phyloP scores from a whole-genome alignment of 2,329 filamentous ascomycete species.

The Diaporthe australafricana region DNA sequence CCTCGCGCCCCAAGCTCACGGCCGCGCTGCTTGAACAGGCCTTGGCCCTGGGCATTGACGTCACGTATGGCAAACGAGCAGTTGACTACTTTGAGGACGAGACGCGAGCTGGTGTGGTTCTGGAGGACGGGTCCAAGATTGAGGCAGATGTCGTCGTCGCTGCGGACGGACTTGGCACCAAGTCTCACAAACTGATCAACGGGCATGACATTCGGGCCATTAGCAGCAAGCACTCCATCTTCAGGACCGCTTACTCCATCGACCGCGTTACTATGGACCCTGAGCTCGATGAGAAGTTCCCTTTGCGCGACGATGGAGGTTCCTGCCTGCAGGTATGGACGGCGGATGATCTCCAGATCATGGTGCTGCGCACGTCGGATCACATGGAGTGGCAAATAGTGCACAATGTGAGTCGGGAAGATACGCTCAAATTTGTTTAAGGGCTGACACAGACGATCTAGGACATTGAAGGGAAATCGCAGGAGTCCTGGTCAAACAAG shows the following conservation, averaged over 20 bases:
- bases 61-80: constrained; percentile 39
- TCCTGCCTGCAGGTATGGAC: constrained; percentile 64
- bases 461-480: constrained; percentile 56
- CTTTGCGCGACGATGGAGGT: constrained; percentile 60
- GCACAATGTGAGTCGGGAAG: constrained; percentile 10
- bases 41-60: constrained; percentile 37
- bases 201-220: constrained; percentile 40
- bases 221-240: constrained; percentile 43
- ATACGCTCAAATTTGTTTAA: constrained; percentile 45
- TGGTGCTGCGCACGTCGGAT: constrained; percentile 53
- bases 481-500: constrained; percentile 59
- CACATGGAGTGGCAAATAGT: constrained; percentile 25
- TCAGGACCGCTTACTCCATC: constrained; percentile 38
- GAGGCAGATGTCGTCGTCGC: constrained; percentile 47
- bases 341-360: constrained; percentile 56
- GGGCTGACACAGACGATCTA: constrained; percentile 67
- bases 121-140: constrained; percentile 38
- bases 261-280: constrained; percentile 48
- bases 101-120: constrained; percentile 4
- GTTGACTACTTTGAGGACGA: constrained; percentile 36
- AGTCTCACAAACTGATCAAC: constrained; percentile 40
- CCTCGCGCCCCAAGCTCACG: constrained; percentile 39
- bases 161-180: constrained; percentile 47
- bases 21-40: constrained; percentile 40
- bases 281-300: constrained; percentile 57